Conservation (phyloP, 257 asterid species). For the Scutellaria minor region DNA sequence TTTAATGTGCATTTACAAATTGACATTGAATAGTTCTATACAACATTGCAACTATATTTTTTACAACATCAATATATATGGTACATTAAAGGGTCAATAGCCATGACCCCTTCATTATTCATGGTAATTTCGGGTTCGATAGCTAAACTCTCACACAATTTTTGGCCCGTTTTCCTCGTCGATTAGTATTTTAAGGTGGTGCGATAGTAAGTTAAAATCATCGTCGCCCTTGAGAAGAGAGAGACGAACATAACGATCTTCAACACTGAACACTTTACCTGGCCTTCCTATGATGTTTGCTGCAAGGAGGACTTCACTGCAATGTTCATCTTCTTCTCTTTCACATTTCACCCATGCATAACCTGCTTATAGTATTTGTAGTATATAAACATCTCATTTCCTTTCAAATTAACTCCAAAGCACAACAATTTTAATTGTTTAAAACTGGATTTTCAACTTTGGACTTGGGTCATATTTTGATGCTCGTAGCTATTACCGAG, state of each 20-base stretch:
- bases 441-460: no score
- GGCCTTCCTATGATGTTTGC: slow-evolving; percentile 48
- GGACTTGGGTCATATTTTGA: no score
- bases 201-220: slow-evolving; percentile 42
- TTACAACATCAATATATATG: no score
- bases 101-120: no score
- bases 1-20: no score
- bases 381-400: not conserved
- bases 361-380: slow-evolving; percentile 35
- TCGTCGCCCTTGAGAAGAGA: slow-evolving; percentile 48
- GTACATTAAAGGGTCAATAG: no score
- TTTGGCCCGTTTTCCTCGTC: slow-evolving; percentile 27
- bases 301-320: slow-evolving; percentile 35
- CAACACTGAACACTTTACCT: slow-evolving; percentile 35
- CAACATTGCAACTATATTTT: no score
- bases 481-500: no score
- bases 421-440: no score
- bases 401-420: not conserved
- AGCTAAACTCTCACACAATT: slow-evolving; percentile 6
- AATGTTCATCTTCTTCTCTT: slow-evolving; percentile 53
- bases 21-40: no score
- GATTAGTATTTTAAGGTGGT: slow-evolving; percentile 35
- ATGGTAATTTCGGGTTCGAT: no score
- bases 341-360: slow-evolving; percentile 67
- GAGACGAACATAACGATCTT: slow-evolving; percentile 49